Evolutionary conservation across 495 filamentous ascomycete genomes (phyloP).

Genomic region (Cryomyces minteri): DNA sequence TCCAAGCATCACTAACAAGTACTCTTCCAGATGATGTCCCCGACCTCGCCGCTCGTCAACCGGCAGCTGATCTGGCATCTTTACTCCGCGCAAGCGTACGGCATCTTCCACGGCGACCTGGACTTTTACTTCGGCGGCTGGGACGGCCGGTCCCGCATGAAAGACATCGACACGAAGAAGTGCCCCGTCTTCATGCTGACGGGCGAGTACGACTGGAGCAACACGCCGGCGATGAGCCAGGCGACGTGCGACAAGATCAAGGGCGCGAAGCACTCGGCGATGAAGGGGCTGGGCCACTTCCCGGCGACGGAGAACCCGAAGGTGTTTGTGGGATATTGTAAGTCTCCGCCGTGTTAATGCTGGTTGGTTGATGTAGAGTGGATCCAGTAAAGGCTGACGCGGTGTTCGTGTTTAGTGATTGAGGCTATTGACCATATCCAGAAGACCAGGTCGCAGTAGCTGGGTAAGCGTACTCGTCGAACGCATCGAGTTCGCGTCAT

Average conservation of each 20-base stretch:
- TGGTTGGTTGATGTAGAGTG: background rate
- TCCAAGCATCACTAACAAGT: background rate
- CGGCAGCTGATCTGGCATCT: constrained; percentile 23
- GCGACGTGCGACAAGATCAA: constrained; percentile 23
- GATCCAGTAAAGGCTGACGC: background rate
- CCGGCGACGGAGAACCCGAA: constrained; percentile 21
- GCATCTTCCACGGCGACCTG: constrained; percentile 26
- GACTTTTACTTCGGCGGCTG: constrained; percentile 26
- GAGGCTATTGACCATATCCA: constrained; percentile 13
- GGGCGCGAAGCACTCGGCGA: constrained; percentile 19
- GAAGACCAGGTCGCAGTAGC: background rate
- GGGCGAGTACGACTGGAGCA: constrained; percentile 25
- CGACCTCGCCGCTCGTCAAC: constrained; percentile 19
- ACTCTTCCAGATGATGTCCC: constrained; percentile 15
- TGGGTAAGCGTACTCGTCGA: no score
- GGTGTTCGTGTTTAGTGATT: background rate
- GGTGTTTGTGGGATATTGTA: constrained; percentile 10
- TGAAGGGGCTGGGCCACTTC: constrained; percentile 22
- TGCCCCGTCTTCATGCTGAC: constrained; percentile 28
- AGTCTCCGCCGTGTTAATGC: no score
- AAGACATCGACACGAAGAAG: constrained; percentile 19
- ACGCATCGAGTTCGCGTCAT: no score
- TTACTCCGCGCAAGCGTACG: constrained; percentile 24
- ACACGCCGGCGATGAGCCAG: constrained; percentile 22
- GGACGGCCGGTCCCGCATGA: constrained; percentile 21